Evolutionary conservation across 2,329 filamentous ascomycete species (phyloP).

Genomic region (Phialophora expanda): DNA sequence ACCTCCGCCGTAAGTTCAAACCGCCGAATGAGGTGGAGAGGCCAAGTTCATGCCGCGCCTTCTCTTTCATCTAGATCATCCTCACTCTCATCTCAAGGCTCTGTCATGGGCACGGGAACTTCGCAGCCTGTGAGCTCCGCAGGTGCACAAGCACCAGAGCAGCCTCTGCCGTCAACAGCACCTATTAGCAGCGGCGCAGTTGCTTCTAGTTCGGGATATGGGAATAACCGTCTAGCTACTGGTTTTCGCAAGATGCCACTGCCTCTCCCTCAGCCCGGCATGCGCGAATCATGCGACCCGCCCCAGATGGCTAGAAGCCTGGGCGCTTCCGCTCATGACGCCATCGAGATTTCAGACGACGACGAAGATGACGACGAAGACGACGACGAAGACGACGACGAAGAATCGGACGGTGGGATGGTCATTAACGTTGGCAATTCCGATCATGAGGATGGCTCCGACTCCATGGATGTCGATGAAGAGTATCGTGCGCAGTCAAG

Average conservation of each 20-base stretch:
- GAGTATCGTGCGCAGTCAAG: slow-evolving; percentile 4
- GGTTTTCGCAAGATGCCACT: slow-evolving; percentile 31
- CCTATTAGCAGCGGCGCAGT: not conserved
- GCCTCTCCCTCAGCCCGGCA: slow-evolving; percentile 8
- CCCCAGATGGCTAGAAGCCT: not conserved
- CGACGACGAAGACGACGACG: slow-evolving; percentile 31
- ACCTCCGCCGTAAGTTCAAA: slow-evolving; percentile 52
- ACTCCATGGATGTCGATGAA: slow-evolving; percentile 20
- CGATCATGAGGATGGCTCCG: slow-evolving; percentile 30
- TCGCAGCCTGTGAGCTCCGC: not conserved
- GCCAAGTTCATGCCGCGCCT: slow-evolving; percentile 22
- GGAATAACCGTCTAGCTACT: slow-evolving; percentile 37
- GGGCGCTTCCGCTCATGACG: slow-evolving; percentile 27
- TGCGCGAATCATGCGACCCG: not conserved
- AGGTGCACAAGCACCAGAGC: slow-evolving; percentile 3
- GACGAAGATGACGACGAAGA: slow-evolving; percentile 36
- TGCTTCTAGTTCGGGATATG: slow-evolving; percentile 18
- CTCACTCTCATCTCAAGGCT: slow-evolving; percentile 2
- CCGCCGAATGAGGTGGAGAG: slow-evolving; percentile 38
- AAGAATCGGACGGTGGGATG: slow-evolving; percentile 46
- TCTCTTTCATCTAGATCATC: slow-evolving; percentile 1
- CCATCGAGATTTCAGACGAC: slow-evolving; percentile 41
- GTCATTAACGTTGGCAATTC: slow-evolving; percentile 48
- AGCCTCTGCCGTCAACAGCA: not conserved
- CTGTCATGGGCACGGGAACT: slow-evolving; percentile 15